Base-by-base conservation (phyloP, 441 rosid species). In the Gossypium davidsonii region DNA sequence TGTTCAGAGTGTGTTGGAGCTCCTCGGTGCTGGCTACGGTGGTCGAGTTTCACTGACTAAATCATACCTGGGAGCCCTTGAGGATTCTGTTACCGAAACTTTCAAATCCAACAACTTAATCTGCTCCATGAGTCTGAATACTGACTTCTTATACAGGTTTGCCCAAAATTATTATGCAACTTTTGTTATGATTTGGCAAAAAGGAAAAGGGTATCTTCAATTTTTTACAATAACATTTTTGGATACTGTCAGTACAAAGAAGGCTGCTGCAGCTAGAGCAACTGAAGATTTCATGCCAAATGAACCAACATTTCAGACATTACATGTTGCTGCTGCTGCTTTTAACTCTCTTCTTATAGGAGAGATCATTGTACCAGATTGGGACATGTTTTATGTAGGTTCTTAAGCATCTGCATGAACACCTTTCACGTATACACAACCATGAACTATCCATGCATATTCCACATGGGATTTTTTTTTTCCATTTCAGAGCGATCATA, bases 361-460 rank as follows among this genome's bases (percentile, higher is more conserved):
- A 67, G 95, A 88, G 78, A 79, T 85, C 60, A 81, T 83, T 60
- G 87, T 84, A 73, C 90, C 95, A 25, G 91, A 88, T 74, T 90
- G 92, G 91, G 95, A 90, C 82, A 90, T 88, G 95, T 90, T 88
- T 71, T 89, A 83, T 4, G 94, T 90, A 73, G 61, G 84, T 37
- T 60, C 15, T 51, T 51, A 5, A 6, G 63, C 34, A 21, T 44
- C 23, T 44, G 15, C 52, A 62, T 31, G 15, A 26, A 15, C 18
- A 0, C 34, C 48, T 73, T 79, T 55, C 59, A 6, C 37, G 3
- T 5, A 60, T 26, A 49, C n/a, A 3, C 51, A 49, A 49, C 55
- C 55, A 49, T 49, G 18, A 49, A 49, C 7, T 12, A 49, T n/a
- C 18, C 18, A n/a, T 49, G 55, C 49, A 44, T 44, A 11, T 8